phyloP scores from a whole-genome alignment of 768 basidiomycete species.

The Trametes maxima region DNA sequence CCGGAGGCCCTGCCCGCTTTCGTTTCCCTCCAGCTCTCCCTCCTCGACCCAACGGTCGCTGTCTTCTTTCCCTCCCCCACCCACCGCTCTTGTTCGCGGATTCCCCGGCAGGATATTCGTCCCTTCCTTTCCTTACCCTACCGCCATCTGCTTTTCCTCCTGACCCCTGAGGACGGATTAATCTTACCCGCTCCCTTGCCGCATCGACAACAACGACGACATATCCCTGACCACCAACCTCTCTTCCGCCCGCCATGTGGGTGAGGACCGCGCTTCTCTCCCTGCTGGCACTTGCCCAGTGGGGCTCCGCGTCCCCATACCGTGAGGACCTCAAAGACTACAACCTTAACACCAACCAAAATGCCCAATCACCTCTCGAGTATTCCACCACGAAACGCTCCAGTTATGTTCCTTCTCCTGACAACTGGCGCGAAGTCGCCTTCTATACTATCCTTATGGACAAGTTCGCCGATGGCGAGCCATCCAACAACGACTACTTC shows the following conservation, averaged over 20 bases:
- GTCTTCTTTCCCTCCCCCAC: conserved; percentile 16
- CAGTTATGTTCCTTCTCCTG: conserved; percentile 77
- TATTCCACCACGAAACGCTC: conserved; percentile 62
- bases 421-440: conserved; percentile 84
- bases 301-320: conserved; percentile 64
- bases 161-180: conserved; percentile 14
- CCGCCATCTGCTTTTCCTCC: conserved; percentile 13
- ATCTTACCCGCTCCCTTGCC: conserved; percentile 6
- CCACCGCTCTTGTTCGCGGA: conserved; percentile 15
- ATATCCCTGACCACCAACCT: conserved; percentile 4
- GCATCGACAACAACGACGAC: conserved; percentile 8
- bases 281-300: conserved; percentile 41
- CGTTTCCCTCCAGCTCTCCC: conserved; percentile 19
- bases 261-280: conserved; percentile 46
- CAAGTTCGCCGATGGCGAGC: conserved; percentile 94
- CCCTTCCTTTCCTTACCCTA: conserved; percentile 28
- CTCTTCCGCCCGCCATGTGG: conserved; percentile 43
- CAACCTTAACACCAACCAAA: conserved; percentile 79
- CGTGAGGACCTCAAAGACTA: conserved; percentile 64
- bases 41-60: conserved; percentile 24
- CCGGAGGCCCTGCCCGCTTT: conserved; percentile 17
- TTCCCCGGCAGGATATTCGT: conserved; percentile 24
- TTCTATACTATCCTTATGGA: conserved; percentile 84
- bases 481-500: conserved; percentile 90
- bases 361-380: conserved; percentile 65